Conservation (phyloP, 352 stramenopile species). For the Blastocystis hominis region DNA sequence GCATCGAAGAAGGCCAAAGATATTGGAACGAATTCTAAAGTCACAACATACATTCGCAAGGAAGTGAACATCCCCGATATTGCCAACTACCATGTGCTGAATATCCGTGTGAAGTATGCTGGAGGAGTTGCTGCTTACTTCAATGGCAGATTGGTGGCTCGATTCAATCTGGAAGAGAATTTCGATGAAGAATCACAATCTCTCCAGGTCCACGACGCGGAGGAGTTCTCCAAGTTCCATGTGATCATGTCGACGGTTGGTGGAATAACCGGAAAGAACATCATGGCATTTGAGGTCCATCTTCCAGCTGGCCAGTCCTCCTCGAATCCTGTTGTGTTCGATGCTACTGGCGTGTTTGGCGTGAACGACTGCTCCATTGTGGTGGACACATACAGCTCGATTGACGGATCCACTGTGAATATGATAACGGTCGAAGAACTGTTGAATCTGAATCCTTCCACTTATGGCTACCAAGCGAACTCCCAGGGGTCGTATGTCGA, state of each 20-base stretch:
- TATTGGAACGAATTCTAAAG: not conserved
- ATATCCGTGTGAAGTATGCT: conserved; percentile 6
- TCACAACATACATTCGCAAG: conserved; percentile 1
- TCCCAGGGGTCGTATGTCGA: not conserved
- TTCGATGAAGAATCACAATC: not conserved
- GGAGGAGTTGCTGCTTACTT: not conserved
- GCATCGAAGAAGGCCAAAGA: not conserved
- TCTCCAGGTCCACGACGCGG: not conserved
- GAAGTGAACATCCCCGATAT: not conserved
- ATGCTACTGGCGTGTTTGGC: no score
- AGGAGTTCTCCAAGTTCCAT: no score
- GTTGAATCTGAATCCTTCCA: not conserved
- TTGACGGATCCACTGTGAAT: no score
- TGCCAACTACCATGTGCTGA: not conserved
- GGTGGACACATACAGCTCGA: not conserved
- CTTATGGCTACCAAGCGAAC: not conserved
- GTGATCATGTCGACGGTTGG: no score
- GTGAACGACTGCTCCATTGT: not conserved
- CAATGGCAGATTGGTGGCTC: conserved; percentile 6
- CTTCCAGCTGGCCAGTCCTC: not conserved
- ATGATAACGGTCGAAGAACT: not conserved
- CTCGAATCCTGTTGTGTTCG: not conserved
- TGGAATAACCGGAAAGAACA: not conserved
- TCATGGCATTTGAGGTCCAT: conserved; percentile 8
- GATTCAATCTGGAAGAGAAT: not conserved